These are phyloP conservation scores for Pulveroboletus sp. DNA, from an alignment of 768 basidiomycete species.

Conservation along the genomic window DNA sequence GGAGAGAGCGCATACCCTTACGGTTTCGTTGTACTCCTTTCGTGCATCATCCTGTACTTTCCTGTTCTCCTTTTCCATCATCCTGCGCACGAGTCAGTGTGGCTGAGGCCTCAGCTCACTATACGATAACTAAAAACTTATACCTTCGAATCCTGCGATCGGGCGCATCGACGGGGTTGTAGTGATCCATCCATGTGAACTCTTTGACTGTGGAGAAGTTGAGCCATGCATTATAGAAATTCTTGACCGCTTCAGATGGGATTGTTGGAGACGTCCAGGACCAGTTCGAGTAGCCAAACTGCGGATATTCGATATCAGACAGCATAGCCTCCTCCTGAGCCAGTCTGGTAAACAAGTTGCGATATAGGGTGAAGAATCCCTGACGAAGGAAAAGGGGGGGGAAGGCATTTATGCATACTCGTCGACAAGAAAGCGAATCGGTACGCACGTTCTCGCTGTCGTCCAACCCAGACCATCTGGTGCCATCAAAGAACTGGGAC, in stretches of 20 bases:
- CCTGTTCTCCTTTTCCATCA: conserved; percentile 97
- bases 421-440: background rate
- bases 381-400: conserved; percentile 31
- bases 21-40: conserved; percentile 88
- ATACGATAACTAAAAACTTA: conserved; percentile 10
- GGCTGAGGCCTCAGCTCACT: background rate
- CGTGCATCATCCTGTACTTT: conserved; percentile 84
- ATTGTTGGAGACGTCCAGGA: conserved; percentile 54
- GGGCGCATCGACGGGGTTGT: conserved; percentile 80
- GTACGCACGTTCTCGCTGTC: conserved; percentile 55
- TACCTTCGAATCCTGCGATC: conserved; percentile 81
- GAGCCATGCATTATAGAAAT: conserved; percentile 83
- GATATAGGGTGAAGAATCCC: conserved; percentile 90
- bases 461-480: conserved; percentile 61
- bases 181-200: conserved; percentile 83
- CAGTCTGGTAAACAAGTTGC: conserved; percentile 80
- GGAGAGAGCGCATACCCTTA: conserved; percentile 57
- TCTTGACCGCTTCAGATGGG: conserved; percentile 49
- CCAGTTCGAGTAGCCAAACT: conserved; percentile 80
- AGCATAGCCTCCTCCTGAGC: conserved; percentile 66
- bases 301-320: conserved; percentile 57
- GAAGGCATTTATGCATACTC: background rate
- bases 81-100: conserved; percentile 35
- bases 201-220: conserved; percentile 86
- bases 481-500: conserved; percentile 76